phyloP scores from a whole-genome alignment of 2,329 filamentous ascomycete genomes.

The Diaporthe ilicicola region DNA sequence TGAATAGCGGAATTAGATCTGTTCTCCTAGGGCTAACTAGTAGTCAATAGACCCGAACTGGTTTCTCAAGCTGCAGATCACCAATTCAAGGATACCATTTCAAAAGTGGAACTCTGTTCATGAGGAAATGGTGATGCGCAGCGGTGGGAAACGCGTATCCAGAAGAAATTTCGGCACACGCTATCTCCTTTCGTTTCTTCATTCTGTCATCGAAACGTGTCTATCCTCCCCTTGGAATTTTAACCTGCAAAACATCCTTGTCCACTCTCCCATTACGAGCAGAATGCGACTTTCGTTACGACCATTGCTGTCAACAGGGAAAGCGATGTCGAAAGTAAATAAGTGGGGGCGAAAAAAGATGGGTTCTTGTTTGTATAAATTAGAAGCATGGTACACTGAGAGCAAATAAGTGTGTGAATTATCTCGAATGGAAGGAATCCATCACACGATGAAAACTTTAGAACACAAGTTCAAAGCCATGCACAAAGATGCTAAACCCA shows the following conservation, averaged over 20 bases:
- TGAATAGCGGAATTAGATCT: neutral
- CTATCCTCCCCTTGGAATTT: neutral
- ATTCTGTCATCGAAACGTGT: too few species aligned
- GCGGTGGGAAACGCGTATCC: neutral
- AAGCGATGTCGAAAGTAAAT: neutral
- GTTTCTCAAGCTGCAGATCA: neutral
- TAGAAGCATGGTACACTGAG: neutral
- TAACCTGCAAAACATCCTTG: neutral
- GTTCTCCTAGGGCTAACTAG: neutral
- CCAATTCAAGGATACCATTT: neutral
- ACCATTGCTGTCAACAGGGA: neutral
- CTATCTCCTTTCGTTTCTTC: neutral
- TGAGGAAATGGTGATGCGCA: neutral
- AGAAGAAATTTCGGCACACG: rapidly evolving
- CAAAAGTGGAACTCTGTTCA: neutral
- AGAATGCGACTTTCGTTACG: neutral
- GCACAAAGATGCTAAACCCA: too few species aligned
- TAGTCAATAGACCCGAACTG: neutral
- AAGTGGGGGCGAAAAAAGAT: neutral
- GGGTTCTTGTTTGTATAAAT: too few species aligned
- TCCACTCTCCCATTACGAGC: neutral
- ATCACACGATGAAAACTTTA: too few species aligned
- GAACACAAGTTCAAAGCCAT: too few species aligned
- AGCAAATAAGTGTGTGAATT: too few species aligned
- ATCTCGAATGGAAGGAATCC: too few species aligned